Conservation (phyloP, 2,329 filamentous ascomycete species). For the Pestalotiopsis sp. region DNA sequence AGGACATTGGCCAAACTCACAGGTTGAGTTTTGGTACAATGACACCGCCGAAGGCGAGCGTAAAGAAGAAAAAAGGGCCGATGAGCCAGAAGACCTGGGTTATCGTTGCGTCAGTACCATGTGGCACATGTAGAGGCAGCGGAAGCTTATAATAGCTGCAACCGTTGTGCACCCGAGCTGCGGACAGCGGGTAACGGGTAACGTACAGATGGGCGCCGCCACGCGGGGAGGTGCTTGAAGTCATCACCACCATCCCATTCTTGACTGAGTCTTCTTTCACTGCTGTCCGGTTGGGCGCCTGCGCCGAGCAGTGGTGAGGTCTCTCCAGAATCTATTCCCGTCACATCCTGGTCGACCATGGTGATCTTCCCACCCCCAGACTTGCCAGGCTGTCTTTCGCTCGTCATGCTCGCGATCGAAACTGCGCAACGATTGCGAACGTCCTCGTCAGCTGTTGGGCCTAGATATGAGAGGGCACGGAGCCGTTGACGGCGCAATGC, state of each 20-base stretch:
- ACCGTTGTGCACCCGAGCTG: not conserved
- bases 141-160: slow-evolving; percentile 1
- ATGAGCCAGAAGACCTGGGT: slow-evolving; percentile 80
- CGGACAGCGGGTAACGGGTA: not conserved
- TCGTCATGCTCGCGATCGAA: slow-evolving; percentile 22
- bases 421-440: not conserved
- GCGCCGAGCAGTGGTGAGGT: slow-evolving; percentile 41
- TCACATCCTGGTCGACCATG: slow-evolving; percentile 28
- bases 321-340: slow-evolving; percentile 27
- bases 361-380: slow-evolving; percentile 21
- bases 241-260: slow-evolving; percentile 57
- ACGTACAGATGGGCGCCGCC: slow-evolving; percentile 63
- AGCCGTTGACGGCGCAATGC: not conserved
- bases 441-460: not conserved
- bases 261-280: slow-evolving; percentile 21
- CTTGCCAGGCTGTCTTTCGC: slow-evolving; percentile 21
- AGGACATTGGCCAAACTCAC: slow-evolving; percentile 38
- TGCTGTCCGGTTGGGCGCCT: slow-evolving; percentile 22
- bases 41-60: slow-evolving; percentile 82
- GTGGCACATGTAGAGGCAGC: not conserved
- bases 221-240: slow-evolving; percentile 64
- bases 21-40: slow-evolving; percentile 87
- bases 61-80: slow-evolving; percentile 78
- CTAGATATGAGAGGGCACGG: not conserved
- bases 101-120: slow-evolving; percentile 25